These are phyloP conservation scores for Puccinia triticina DNA, from an alignment of 1,284 basidiomycete genomes.

Conservation along the genomic window DNA sequence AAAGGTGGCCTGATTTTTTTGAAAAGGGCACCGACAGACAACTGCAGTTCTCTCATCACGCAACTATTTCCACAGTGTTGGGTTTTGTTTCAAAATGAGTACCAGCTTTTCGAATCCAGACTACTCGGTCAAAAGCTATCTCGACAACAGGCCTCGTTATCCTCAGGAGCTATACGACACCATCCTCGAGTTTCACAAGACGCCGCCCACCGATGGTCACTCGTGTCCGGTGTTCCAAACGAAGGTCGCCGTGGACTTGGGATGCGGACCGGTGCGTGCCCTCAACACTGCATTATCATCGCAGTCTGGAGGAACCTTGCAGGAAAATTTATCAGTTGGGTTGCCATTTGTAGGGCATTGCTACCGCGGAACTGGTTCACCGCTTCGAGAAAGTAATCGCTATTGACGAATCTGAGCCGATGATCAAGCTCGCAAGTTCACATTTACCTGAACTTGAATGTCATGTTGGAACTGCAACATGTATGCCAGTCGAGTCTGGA, in stretches of 20 bases:
- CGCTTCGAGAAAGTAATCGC: constrained; percentile 37
- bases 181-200: constrained; percentile 33
- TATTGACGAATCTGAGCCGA: constrained; percentile 28
- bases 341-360: constrained; percentile 30
- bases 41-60: no score
- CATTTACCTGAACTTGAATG: constrained; percentile 34
- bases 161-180: constrained; percentile 19
- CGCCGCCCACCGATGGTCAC: background rate
- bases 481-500: constrained; percentile 23
- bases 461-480: constrained; percentile 15
- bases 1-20: no score
- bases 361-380: constrained; percentile 17
- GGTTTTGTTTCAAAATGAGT: background rate
- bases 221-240: background rate
- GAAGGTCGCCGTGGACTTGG: constrained; percentile 27
- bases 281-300: background rate
- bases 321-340: background rate
- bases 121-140: constrained; percentile 23
- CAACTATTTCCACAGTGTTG: no score
- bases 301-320: background rate
- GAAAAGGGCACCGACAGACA: no score
- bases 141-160: constrained; percentile 32
- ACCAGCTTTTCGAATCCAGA: constrained; percentile 3
- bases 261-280: constrained; percentile 37
- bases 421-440: constrained; percentile 5